phyloP scores from a whole-genome alignment of 2,329 filamentous ascomycete species.

The Metarhizium album region DNA sequence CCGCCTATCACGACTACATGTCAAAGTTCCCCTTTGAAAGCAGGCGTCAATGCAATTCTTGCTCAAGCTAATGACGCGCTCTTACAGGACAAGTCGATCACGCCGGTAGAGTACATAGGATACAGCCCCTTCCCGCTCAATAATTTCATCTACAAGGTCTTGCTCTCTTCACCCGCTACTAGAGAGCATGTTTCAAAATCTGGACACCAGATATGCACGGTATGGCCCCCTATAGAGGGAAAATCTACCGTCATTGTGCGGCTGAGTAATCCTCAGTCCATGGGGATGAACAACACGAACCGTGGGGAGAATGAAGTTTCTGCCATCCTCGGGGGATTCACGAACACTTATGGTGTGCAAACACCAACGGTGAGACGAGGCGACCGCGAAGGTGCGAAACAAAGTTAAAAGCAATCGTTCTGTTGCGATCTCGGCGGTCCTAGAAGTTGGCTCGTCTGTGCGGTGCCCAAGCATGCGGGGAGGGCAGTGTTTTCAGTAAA shows the following conservation, averaged over 20 bases:
- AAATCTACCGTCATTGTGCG: slow-evolving; percentile 7
- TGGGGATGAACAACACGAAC: slow-evolving; percentile 7
- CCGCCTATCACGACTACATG: too few relatives aligned
- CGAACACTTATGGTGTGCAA: slow-evolving; percentile 7
- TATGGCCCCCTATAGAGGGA: neutral
- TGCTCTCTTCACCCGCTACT: slow-evolving; percentile 2
- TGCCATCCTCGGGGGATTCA: slow-evolving; percentile 9
- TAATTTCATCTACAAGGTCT: slow-evolving; percentile 13
- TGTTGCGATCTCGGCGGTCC: too few relatives aligned
- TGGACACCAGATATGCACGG: neutral
- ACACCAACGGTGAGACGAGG: too few relatives aligned
- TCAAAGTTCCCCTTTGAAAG: too few relatives aligned
- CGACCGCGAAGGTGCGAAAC: too few relatives aligned
- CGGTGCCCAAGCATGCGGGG: too few relatives aligned
- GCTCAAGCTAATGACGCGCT: neutral
- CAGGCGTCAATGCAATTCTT: too few relatives aligned
- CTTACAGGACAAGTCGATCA: neutral
- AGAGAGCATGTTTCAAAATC: neutral
- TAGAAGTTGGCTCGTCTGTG: too few relatives aligned
- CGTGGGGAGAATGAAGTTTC: slow-evolving; percentile 19
- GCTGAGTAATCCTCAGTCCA: slow-evolving; percentile 8
- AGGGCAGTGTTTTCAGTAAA: too few relatives aligned
- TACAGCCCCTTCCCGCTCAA: slow-evolving; percentile 7
- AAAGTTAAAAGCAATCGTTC: too few relatives aligned
- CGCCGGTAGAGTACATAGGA: neutral